Evolutionary conservation across 1,139 yeast species (phyloP).

Genomic region (Kodamaea fungicola): DNA sequence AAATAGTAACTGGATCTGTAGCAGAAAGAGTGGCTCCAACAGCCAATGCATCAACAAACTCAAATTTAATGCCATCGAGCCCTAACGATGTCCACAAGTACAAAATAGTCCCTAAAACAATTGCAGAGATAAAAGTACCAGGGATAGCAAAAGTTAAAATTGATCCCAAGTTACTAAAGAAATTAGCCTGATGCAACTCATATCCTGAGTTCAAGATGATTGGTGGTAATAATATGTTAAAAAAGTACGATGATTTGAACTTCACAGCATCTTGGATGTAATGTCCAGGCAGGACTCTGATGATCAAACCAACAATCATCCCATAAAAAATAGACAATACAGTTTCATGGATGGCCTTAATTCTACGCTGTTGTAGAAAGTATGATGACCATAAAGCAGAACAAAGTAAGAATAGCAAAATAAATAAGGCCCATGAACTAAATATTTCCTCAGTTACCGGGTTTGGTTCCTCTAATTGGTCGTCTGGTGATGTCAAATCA

Average conservation of each 20-base stretch:
- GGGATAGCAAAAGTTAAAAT: slow-evolving; percentile 95
- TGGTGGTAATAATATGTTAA: slow-evolving; percentile 92
- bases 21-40: slow-evolving; percentile 98
- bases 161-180: slow-evolving; percentile 87
- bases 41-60: slow-evolving; percentile 93
- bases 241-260: slow-evolving; percentile 90
- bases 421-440: slow-evolving; percentile 95
- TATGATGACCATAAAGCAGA: slow-evolving; percentile 94
- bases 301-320: slow-evolving; percentile 89
- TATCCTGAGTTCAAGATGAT: slow-evolving; percentile 95
- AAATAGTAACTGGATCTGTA: slow-evolving; percentile 96
- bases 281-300: slow-evolving; percentile 90
- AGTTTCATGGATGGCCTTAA: slow-evolving; percentile 94
- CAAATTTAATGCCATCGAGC: slow-evolving; percentile 78
- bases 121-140: slow-evolving; percentile 89
- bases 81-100: slow-evolving; percentile 92
- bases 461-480: slow-evolving; percentile 59
- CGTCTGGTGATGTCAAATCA: slow-evolving; percentile 51
- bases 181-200: slow-evolving; percentile 92
- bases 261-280: slow-evolving; percentile 96
- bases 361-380: slow-evolving; percentile 84
- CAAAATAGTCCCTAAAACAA: slow-evolving; percentile 80
- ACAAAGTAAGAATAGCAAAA: slow-evolving; percentile 73
- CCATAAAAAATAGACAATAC: slow-evolving; percentile 95
- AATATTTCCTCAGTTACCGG: slow-evolving; percentile 96